Evolutionary conservation across 2,329 filamentous ascomycete genomes (phyloP), one percentile per base, ranked within the genome.

Genomic region (Akanthomyces lecanii): DNA sequence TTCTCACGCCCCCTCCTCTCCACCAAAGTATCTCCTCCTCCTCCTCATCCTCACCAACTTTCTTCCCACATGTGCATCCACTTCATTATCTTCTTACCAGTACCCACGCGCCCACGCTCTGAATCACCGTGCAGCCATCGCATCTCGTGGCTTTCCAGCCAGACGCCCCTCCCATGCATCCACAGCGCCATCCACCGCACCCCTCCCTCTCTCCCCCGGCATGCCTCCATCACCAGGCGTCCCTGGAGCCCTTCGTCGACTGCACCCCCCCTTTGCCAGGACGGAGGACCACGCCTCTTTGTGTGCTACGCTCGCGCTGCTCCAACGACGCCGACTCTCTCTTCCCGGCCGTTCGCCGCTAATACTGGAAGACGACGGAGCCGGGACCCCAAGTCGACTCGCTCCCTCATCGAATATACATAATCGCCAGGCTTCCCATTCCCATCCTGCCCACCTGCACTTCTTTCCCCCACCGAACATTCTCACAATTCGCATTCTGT

Each of bases 351-450:
- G 57, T 61, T 61, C 57, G 57, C 57, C 57, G 57, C 47, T 51
- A 52, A 51, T n/a, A 50, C 57, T 61, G 48, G 57, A 42, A 8
- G 33, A 52, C 57, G 18, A 61, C 48, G 57, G 47, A 61, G 47
- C 57, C 48, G 57, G 48, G 25, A 61, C 57, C 57, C 47, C 57
- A 53, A 53, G 57, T 52, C 48, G 33, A 61, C 57, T 61, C 38
- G 33, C 33, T 42, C 57, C 50, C 48, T 61, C 58, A 61, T 61
- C 18, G 60, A 47, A 68, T 66, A 69, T 69, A 69, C 68, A 69
- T 71, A 67, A 67, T 61, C 64, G 60, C 65, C 66, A 59, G 23
- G 59, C 62, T 65, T 56, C 65, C 68, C 68, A 53, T 64, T 63
- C 54, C 44, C 45, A 52, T 62, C 45, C 54, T 65, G 36, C n/a